Evolutionary conservation across 305 asterid species (phyloP), one percentile per base, ranked within the genome.

Genomic region (Solanum hybrid): DNA sequence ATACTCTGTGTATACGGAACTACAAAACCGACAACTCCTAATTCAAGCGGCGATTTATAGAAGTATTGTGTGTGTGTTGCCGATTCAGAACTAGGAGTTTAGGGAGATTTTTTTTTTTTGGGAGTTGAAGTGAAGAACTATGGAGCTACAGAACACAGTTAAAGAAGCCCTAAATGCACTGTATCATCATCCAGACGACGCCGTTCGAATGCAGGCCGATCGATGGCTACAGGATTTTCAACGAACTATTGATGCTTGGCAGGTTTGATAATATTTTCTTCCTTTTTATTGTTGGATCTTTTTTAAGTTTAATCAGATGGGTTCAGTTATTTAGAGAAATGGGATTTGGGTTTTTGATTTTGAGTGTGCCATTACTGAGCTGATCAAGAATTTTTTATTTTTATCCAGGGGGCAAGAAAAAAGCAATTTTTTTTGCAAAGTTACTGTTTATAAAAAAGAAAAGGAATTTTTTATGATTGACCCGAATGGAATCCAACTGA

Each of bases 241-340:
- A 94, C 98, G 98, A 10, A 97, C 99, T 36, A 92, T 97, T 89
- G 99, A 97, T 90, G 99, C 99, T 92, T 97, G 99, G 99, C 99
- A 97, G 99, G 99, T 96, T 91, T 82, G 66, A 35, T n/a, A 34
- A 71, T 0, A 42, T 71, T 19, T 71, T 17, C 9, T 15, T 37
- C 32, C 40, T 4, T 84, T 29, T 5, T 27, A 27, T 81, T 51
- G 15, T 84, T 84, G 19, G 87, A 45, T 84, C 40, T 82, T 84
- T 75, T 84, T 36, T 56, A 84, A 31, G 17, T 84, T 84, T 15
- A 51, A 84, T 56, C 29, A 51, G 14, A 84, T 19, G 87, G 31
- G 75, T 6, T 1, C 29, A 6, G 11, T 51, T 51, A 31, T 51
- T 31, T 10, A 31, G 87, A 32, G 38, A 84, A 84, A 11, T 51